Evolutionary conservation across 495 filamentous ascomycete species (phyloP).

Genomic region (Xylaria venustula): DNA sequence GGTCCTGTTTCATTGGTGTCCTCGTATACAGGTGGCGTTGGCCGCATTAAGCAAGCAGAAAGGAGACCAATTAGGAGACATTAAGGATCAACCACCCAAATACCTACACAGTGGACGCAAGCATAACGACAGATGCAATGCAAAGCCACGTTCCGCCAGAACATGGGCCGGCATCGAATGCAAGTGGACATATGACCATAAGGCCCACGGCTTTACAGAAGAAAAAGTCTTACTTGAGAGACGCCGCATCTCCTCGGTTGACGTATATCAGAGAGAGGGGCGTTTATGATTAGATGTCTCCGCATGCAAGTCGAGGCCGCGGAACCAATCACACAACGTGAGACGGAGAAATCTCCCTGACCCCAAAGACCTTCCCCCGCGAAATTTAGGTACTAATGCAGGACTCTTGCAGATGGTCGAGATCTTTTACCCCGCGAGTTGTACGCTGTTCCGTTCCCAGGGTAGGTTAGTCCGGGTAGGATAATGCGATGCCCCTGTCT

Average conservation of each 20-base stretch:
- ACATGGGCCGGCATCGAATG: not conserved
- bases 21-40: not conserved
- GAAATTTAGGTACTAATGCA: slow-evolving; percentile 3
- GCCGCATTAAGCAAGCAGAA: no score
- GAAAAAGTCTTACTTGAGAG: no score
- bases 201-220: no score
- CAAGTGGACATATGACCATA: not conserved
- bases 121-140: not conserved
- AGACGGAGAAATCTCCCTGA: no score
- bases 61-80: no score
- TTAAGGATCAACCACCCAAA: no score
- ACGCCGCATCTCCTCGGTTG: no score
- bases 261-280: not conserved
- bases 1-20: no score
- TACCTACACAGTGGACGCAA: no score
- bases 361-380: not conserved
- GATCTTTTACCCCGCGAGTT: not conserved
- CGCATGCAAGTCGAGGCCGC: not conserved
- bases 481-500: not conserved
- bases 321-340: not conserved
- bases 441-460: not conserved
- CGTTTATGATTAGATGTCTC: not conserved
- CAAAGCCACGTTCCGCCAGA: not conserved
- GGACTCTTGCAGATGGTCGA: not conserved
- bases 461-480: slow-evolving; percentile 8